Conservation (phyloP, 2,329 filamentous ascomycete species). For the Allantophomopsis cytisporea region DNA sequence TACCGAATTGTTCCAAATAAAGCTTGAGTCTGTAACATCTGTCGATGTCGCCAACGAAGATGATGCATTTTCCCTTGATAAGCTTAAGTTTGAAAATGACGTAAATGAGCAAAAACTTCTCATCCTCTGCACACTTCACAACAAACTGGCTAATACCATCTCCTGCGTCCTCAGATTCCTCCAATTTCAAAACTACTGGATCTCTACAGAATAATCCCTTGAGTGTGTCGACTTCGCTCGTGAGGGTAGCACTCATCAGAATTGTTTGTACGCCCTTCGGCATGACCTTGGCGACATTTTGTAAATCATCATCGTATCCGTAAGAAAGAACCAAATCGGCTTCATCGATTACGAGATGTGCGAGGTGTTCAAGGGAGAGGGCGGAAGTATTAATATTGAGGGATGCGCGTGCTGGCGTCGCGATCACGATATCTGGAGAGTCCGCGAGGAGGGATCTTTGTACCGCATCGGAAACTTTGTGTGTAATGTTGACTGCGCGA, state of each 20-base stretch:
- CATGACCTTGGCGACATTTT: slow-evolving; percentile 62
- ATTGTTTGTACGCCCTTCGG: slow-evolving; percentile 82
- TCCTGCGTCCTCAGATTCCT: slow-evolving; percentile 67
- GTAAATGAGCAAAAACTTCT: slow-evolving; percentile 88
- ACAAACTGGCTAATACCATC: slow-evolving; percentile 76
- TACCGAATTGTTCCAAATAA: slow-evolving; percentile 93
- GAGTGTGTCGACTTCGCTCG: slow-evolving; percentile 72
- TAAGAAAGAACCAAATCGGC: slow-evolving; percentile 89
- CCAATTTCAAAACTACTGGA: slow-evolving; percentile 67
- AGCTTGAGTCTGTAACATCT: slow-evolving; percentile 85
- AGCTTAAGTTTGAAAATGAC: slow-evolving; percentile 92
- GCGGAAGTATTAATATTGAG: slow-evolving; percentile 62
- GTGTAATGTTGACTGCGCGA: slow-evolving; percentile 71
- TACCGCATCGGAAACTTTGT: slow-evolving; percentile 81
- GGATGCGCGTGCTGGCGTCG: slow-evolving; percentile 76
- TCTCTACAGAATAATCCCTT: slow-evolving; percentile 76
- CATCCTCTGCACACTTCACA: slow-evolving; percentile 88
- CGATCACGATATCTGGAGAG: slow-evolving; percentile 77
- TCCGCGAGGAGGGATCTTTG: slow-evolving; percentile 78
- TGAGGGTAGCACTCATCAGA: slow-evolving; percentile 88
- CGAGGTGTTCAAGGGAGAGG: slow-evolving; percentile 56
- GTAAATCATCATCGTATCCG: slow-evolving; percentile 82
- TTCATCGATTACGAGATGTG: slow-evolving; percentile 76
- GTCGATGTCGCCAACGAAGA: slow-evolving; percentile 79
- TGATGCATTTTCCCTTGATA: slow-evolving; percentile 82